Conservation (phyloP, 768 basidiomycete genomes). For the Calocybe cyanea region DNA sequence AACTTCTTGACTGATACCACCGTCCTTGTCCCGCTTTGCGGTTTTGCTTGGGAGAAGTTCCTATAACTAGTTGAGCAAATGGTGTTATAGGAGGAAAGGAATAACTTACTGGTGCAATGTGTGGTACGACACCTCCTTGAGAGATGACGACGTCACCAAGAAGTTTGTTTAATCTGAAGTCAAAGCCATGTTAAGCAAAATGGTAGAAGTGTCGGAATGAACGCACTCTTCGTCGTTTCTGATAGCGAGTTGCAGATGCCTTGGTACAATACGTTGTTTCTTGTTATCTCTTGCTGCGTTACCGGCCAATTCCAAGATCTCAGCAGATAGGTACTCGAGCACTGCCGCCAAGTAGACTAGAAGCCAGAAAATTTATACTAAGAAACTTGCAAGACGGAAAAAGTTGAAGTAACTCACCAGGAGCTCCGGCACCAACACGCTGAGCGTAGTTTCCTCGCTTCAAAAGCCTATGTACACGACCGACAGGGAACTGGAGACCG, state of each 20-base stretch:
- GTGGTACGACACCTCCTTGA: conserved; percentile 79
- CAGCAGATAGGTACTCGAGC: conserved; percentile 88
- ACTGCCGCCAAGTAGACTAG: conserved; percentile 87
- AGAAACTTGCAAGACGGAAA: not conserved
- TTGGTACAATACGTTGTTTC: conserved; percentile 92
- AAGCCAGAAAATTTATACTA: conserved; percentile 2
- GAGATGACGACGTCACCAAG: conserved; percentile 81
- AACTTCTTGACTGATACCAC: conserved; percentile 42
- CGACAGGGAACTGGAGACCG: conserved; percentile 83
- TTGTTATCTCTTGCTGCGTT: conserved; percentile 82
- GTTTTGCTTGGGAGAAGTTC: conserved; percentile 44
- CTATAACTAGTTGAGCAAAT: too few relatives aligned
- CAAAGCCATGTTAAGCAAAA: too few relatives aligned
- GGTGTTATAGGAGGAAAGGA: conserved; percentile 1
- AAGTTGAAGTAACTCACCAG: conserved; percentile 55
- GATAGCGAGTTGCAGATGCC: conserved; percentile 62
- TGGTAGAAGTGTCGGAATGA: not conserved
- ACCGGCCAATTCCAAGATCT: conserved; percentile 90
- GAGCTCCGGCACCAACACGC: conserved; percentile 87
- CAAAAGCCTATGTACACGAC: conserved; percentile 87
- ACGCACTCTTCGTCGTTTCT: not conserved
- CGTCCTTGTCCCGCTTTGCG: conserved; percentile 41
- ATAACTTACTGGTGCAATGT: conserved; percentile 48
- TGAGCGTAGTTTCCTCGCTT: conserved; percentile 88
- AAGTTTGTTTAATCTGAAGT: conserved; percentile 60